Conservation (phyloP, 2,329 filamentous ascomycete genomes). For the Penicillium sp. region DNA sequence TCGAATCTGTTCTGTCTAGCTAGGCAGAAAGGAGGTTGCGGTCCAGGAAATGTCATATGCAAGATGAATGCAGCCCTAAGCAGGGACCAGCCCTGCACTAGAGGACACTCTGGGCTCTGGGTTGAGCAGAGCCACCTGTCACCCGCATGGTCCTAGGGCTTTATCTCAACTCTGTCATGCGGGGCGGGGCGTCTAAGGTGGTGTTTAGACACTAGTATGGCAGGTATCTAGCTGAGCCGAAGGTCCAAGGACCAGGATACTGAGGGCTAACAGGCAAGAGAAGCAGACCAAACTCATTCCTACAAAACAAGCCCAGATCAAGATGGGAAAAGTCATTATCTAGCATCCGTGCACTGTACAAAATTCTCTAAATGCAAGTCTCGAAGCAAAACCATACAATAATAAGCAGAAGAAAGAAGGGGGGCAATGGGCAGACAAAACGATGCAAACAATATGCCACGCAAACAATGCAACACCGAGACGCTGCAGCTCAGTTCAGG, state of each 20-base stretch:
- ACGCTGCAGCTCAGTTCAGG: slow-evolving; percentile 12
- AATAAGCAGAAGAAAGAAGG: not conserved
- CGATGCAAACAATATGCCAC: slow-evolving; percentile 7
- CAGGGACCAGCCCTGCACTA: no score
- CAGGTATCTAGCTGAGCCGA: not conserved
- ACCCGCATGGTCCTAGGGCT: no score
- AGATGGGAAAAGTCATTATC: not conserved
- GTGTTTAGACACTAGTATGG: slow-evolving; percentile 8
- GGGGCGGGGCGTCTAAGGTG: not conserved
- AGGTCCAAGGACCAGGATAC: not conserved
- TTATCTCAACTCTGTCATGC: not conserved
- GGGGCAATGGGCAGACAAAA: not conserved
- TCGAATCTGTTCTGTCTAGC: no score
- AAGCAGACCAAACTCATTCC: no score
- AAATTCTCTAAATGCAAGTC: not conserved
- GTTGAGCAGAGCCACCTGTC: no score
- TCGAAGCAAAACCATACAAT: not conserved
- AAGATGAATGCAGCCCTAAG: no score
- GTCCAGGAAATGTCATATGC: no score
- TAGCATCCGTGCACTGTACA: slow-evolving; percentile 3
- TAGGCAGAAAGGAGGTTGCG: no score
- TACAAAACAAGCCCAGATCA: no score
- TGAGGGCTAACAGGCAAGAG: no score
- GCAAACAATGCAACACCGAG: slow-evolving; percentile 19
- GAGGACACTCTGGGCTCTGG: no score